Base-by-base conservation (phyloP, 441 rosid species). In the Omphalea diandra region DNA sequence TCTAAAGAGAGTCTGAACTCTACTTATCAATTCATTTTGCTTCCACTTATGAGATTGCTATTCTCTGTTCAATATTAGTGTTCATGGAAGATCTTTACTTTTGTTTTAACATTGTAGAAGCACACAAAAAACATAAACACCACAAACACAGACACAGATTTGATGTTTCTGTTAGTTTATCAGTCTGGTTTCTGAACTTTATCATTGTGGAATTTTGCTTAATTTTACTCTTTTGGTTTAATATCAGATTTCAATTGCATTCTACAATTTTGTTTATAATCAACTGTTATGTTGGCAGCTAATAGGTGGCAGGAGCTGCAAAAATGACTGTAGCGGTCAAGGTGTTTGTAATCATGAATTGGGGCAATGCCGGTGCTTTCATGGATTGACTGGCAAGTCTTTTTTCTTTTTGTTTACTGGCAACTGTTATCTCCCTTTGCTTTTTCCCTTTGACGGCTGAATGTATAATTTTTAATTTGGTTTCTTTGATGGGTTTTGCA, bases 301-400 rank as follows among this genome's bases (percentile, higher is more conserved):
- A 68, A 81, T 90, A 53, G 85, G 94, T 77, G 94, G 94, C 54
- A 83, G 69, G 60, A 77, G 71, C 76, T 94, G 99, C 86, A 31
- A 80, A 73, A 74, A 77, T 76, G 84, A 84, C 54, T 92, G 99
- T 68, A 85, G 85, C 63, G 90, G 92, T 62, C 93, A 84, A 77
- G 98, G 99, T 73, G 90, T 90, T 67, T 94, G 98, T 77, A 94
- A 92, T 77, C 80, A 53, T 76, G 94, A 89, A 78, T 78, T 89
- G 68, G 99, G 97, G 33, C 71, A 82, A 27, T 94, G 99, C 44
- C 76, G 90, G 27, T 92, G 98, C 88, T 94, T 92, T 80, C 97
- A 89, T 74, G 99, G 99, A 70, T 92, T 66, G 71, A 81, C 62
- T 54, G 98, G 98, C 89, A 41, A 83, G 88, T 8, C 5, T 0